Conservation (phyloP, 2,329 filamentous ascomycete species). For the Cryphonectria naterciae region DNA sequence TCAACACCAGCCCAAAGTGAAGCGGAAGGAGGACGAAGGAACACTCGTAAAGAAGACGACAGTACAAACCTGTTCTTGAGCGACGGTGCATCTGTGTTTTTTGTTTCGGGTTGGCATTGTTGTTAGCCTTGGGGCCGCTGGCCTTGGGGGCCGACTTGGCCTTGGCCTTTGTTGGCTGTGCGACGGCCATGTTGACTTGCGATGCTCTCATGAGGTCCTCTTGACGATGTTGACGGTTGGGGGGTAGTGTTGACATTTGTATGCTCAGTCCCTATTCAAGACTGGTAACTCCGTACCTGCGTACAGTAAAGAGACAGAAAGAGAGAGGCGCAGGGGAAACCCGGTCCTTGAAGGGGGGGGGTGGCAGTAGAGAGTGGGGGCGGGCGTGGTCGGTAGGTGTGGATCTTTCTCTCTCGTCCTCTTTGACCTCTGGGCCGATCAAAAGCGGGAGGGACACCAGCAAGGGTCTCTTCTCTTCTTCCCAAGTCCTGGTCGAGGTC, state of each 20-base stretch:
- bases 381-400: constrained; percentile 33
- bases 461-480: constrained; percentile 36
- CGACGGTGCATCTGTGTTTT: constrained; percentile 89
- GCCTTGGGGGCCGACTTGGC: constrained; percentile 61
- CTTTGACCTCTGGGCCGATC: constrained; percentile 41
- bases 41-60: constrained; percentile 30
- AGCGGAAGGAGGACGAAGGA: constrained; percentile 21
- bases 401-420: constrained; percentile 30
- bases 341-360: constrained; percentile 31
- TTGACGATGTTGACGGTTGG: constrained; percentile 52
- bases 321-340: constrained; percentile 27
- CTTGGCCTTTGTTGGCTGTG: constrained; percentile 63
- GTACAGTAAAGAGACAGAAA: constrained; percentile 29
- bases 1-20: constrained; percentile 5
- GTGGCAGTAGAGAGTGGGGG: constrained; percentile 34
- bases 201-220: constrained; percentile 54
- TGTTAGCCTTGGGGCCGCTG: constrained; percentile 53
- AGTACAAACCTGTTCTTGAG: constrained; percentile 84
- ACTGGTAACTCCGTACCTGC: constrained; percentile 53
- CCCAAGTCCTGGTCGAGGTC: constrained; percentile 38
- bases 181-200: constrained; percentile 64
- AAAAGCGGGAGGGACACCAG: constrained; percentile 45
- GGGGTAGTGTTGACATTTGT: constrained; percentile 71
- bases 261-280: constrained; percentile 41
- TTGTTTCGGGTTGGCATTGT: constrained; percentile 60